Evolutionary conservation across 345 rosid genomes (phyloP), one percentile per base, ranked within the genome.

Genomic region (Mallotus nudiflorus): DNA sequence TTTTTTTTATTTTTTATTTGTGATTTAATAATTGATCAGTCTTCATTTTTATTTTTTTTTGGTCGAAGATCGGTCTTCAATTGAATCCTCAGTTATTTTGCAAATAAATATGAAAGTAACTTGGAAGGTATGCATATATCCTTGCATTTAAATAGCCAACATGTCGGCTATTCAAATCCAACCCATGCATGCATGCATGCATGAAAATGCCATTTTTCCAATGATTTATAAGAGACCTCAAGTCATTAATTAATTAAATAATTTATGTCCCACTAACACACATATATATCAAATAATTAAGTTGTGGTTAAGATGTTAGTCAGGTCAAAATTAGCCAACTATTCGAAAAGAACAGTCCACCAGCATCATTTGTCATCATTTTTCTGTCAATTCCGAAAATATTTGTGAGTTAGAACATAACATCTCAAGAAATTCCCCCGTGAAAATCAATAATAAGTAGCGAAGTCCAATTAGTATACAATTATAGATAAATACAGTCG

Each of bases 251-350:
- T 6, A 31, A 29, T 35, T 52, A 22, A 44, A 44, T 3, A 14
- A 0, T n/a, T 9, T 31, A 5, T 65, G 56, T 48, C 39, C 67
- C 25, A 28, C 54, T 46, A 29, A 49, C 20, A 28, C 49, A 49
- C 25, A 6, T 42, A 20, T 16, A 22, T 45, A 54, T 28, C 27
- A 29, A 57, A 18, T 2, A 18, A 18, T 4, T n/a, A n/a, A 37
- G 29, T 45, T n/a, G 42, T 49, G 22, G 69, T 9, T 68, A 19
- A 62, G 28, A 19, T n/a, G n/a, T n/a, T n/a, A n/a, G 27, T 63
- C 69, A 16, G 55, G 74, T 35, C 67, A 22, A 57, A 64, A 16
- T 16, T 16, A 48, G 66, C 67, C 66, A 56, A 53, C 70, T 37
- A 48, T 1, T 24, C 44, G 67, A 48, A 63, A 42, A 35, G 39